Conservation (phyloP, 164 flowering plant species). For the Annona cherimola region DNA sequence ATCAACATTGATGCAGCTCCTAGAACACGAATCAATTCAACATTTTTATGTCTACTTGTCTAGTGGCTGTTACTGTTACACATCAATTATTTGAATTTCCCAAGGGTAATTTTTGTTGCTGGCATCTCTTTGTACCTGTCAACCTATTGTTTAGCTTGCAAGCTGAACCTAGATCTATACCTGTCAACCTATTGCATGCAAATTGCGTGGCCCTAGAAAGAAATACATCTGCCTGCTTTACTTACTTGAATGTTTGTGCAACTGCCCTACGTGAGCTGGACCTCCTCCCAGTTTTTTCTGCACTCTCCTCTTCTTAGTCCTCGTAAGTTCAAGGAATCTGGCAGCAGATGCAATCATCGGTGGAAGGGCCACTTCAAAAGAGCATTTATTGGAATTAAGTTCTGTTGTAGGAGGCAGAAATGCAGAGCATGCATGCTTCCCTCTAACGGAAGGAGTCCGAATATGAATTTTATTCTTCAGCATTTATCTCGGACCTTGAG, state of each 20-base stretch:
- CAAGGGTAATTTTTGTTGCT: not conserved
- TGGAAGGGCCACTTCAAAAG: not conserved
- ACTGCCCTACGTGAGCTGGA: slow-evolving; percentile 29
- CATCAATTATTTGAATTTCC: not conserved
- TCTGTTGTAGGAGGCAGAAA: slow-evolving; percentile 7
- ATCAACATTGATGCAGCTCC: no score
- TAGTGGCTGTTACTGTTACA: not conserved
- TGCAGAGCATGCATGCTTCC: slow-evolving; percentile 16
- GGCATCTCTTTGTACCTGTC: not conserved
- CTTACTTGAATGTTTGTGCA: slow-evolving; percentile 37
- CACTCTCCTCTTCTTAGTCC: slow-evolving; percentile 10
- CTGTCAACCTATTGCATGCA: not conserved
- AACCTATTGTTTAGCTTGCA: not conserved
- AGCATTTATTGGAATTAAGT: slow-evolving; percentile 8
- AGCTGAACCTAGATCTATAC: not conserved
- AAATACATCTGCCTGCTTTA: slow-evolving; percentile 4
- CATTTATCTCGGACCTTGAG: slow-evolving; percentile 36
- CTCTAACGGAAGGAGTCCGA: slow-evolving; percentile 12
- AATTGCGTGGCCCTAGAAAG: not conserved
- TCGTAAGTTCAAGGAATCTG: slow-evolving; percentile 6
- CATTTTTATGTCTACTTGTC: no score
- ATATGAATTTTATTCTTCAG: slow-evolving; percentile 22
- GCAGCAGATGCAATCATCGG: not conserved
- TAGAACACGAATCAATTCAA: no score
- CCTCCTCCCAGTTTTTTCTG: slow-evolving; percentile 15